Evolutionary conservation across 2,329 filamentous ascomycete genomes (phyloP).

Genomic region (Zarea fungicola): DNA sequence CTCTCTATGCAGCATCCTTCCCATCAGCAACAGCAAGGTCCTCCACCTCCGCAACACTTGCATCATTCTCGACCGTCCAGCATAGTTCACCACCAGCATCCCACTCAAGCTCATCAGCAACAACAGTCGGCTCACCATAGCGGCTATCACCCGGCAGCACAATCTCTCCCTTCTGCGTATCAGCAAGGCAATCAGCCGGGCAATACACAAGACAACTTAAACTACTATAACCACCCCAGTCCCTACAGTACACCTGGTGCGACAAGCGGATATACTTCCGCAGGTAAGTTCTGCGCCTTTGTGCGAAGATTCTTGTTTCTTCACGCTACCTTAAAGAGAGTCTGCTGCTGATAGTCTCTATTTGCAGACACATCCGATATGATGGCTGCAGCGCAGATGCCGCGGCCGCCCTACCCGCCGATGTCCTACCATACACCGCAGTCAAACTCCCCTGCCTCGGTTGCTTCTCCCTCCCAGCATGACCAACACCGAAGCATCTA

Average conservation of each 20-base stretch:
- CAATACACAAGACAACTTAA: conserved; percentile 59
- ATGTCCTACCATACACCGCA: conserved; percentile 91
- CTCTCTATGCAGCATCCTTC: conserved; percentile 69
- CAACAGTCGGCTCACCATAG: conserved; percentile 52
- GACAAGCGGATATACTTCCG: conserved; percentile 78
- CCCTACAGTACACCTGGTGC: conserved; percentile 79
- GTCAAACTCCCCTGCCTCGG: conserved; percentile 89
- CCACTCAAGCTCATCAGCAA: conserved; percentile 58
- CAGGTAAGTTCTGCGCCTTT: conserved; percentile 55
- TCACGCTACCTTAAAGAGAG: not conserved
- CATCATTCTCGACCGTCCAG: conserved; percentile 68
- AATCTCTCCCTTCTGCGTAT: conserved; percentile 63
- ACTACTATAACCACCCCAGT: conserved; percentile 74
- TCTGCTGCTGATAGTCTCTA: not conserved
- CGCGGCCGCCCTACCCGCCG: conserved; percentile 76
- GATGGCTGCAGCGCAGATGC: conserved; percentile 64
- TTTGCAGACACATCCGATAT: conserved; percentile 55
- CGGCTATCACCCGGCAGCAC: conserved; percentile 59
- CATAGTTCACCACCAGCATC: conserved; percentile 69
- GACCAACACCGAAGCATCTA: conserved; percentile 89
- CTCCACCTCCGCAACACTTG: conserved; percentile 59
- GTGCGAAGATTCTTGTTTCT: not conserved
- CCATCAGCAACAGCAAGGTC: conserved; percentile 64
- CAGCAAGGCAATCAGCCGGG: conserved; percentile 59
- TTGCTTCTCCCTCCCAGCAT: conserved; percentile 82